A percentile compares a stretch with the other conserved stretches of the same genome.
Conservation (phyloP, 2,329 filamentous ascomycete genomes). For the Alternaria alternata region DNA sequence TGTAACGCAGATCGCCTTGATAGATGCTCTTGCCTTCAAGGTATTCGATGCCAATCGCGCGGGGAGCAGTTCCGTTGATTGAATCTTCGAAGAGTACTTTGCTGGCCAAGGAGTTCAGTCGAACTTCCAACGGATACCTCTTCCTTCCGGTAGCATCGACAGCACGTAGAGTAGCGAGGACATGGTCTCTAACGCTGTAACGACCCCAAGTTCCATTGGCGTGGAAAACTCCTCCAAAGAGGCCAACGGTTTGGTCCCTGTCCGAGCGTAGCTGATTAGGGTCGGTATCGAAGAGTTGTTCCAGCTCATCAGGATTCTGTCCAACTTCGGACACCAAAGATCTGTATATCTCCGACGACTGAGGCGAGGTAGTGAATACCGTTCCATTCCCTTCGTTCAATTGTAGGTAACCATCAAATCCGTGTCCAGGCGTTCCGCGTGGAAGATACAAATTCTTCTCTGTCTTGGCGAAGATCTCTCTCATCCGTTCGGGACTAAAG, state of each 20-base stretch:
- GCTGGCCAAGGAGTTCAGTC: constrained; percentile 39
- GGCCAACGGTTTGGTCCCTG: not conserved
- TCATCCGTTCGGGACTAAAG: constrained; percentile 54
- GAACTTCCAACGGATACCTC: constrained; percentile 63
- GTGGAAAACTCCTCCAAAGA: not conserved
- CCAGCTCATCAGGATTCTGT: not conserved
- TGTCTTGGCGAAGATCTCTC: constrained; percentile 61
- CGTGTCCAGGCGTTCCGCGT: constrained; percentile 58
- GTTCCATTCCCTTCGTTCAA: constrained; percentile 35
- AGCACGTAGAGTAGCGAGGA: not conserved
- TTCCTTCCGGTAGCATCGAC: constrained; percentile 27
- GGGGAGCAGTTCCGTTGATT: constrained; percentile 52
- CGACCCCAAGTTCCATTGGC: not conserved
- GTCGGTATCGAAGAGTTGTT: not conserved
- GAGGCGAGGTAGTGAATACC: not conserved
- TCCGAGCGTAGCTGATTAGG: not conserved
- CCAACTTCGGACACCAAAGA: constrained; percentile 34
- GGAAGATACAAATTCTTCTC: constrained; percentile 63
- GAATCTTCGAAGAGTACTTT: not conserved
- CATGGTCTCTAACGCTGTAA: not conserved
- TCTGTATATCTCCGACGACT: not conserved
- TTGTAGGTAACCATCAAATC: constrained; percentile 61
- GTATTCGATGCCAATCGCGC: constrained; percentile 51
- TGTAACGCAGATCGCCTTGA: constrained; percentile 47
- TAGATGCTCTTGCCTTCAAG: constrained; percentile 51